Conservation (phyloP, 345 rosid species). For the Eutrema japonicum region DNA sequence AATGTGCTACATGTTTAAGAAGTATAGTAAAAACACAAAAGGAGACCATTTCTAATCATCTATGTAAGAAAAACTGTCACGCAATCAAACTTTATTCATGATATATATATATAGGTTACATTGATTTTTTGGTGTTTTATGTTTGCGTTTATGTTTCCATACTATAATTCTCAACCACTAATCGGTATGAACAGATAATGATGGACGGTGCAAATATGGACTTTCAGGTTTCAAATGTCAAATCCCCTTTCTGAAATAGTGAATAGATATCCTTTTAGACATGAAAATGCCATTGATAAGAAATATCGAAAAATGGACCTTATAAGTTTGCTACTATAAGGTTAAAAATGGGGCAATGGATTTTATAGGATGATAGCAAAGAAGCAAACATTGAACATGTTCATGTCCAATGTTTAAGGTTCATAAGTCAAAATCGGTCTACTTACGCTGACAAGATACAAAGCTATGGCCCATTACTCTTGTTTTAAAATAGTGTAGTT, state of each 20-base stretch:
- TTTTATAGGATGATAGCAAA: slow-evolving; percentile 18
- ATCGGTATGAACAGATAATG: background rate
- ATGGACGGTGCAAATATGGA: slow-evolving; percentile 3
- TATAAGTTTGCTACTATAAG: slow-evolving; percentile 3
- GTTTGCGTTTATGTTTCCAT: slow-evolving; percentile 5
- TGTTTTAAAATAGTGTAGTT: slow-evolving; percentile 4
- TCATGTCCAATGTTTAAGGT: slow-evolving; percentile 32
- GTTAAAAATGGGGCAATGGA: slow-evolving; percentile 2
- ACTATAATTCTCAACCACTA: background rate
- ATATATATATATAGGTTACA: background rate
- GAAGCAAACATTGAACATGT: slow-evolving; percentile 38
- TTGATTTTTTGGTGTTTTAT: background rate
- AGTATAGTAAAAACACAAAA: background rate
- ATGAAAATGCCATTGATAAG: slow-evolving; percentile 12
- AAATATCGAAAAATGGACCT: slow-evolving; percentile 1
- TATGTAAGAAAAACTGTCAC: background rate
- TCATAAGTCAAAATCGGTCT: slow-evolving; percentile 39
- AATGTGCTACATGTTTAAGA: slow-evolving; percentile 3
- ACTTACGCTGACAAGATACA: slow-evolving; percentile 33
- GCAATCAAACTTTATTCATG: background rate
- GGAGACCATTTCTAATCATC: background rate
- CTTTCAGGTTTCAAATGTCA: background rate
- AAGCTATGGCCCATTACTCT: slow-evolving; percentile 13
- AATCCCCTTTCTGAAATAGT: slow-evolving; percentile 14
- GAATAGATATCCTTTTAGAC: background rate